Evolutionary conservation across 768 basidiomycete species (phyloP), one percentile per base, ranked within the genome.

Genomic region (Mycena leptocephala): DNA sequence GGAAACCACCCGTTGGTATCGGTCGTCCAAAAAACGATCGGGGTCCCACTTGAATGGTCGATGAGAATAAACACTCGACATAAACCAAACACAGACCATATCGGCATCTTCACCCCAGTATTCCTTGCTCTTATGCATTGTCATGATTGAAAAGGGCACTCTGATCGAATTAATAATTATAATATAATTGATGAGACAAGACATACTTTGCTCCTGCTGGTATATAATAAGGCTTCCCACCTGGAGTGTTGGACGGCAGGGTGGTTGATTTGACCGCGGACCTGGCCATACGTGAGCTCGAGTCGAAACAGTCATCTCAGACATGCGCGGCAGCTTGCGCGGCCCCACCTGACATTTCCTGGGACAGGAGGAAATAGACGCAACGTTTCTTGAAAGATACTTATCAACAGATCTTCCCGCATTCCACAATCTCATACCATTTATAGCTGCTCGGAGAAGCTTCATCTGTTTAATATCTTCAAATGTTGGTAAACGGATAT

Each of bases 391-490:
- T 37, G 33, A 39, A 58, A 22, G n/a, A 53, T 28, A 43, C 41
- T 18, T 18, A n/a, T n/a, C n/a, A n/a, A n/a, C n/a, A n/a, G n/a
- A n/a, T n/a, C n/a, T n/a, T n/a, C n/a, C n/a, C n/a, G n/a, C n/a
- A n/a, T n/a, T n/a, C n/a, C n/a, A n/a, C n/a, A n/a, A n/a, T n/a
- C 28, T 66, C 69, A 28, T 77, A 85, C 85, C 85, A 70, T 86
- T 86, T 51, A 86, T 79, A 43, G 85, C 81, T 5, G 87, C 87
- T 58, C 85, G 80, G 3, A 87, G 75, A 75, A 86, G 87, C 75
- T 86, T 89, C 89, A 91, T 88, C 2, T 88, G 84, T 51, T 86
- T 84, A 78, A 91, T 84, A 59, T 89, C 84, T 8, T 88, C 88
- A 73, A 86, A 87, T 0, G 85, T 87, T 0, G 90, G 90, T 5